Conservation (phyloP, 192 early-diverging fungal genomes). For the Coemansia sp. region DNA sequence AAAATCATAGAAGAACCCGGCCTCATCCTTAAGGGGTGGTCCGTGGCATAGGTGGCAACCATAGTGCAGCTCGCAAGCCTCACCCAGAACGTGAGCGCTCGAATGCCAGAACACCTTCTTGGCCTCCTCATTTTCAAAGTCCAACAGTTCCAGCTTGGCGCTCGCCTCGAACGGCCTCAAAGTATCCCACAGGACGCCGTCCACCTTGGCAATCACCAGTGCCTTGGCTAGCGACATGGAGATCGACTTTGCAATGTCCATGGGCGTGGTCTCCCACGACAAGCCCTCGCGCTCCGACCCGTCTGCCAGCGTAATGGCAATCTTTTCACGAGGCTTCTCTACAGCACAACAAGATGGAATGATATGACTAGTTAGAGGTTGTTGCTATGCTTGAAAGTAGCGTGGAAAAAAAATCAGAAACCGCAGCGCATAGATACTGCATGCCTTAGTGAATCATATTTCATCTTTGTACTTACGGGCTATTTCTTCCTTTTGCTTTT, state of each 20-base stretch:
- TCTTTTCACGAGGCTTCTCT: constrained; percentile 76
- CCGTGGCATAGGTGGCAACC: constrained; percentile 98
- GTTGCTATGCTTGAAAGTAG: not conserved
- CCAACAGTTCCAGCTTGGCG: constrained; percentile 84
- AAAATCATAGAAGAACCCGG: constrained; percentile 98
- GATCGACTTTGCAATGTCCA: constrained; percentile 87
- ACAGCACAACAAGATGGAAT: constrained; percentile 2
- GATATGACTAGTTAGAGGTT: not conserved
- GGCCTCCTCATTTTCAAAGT: constrained; percentile 93
- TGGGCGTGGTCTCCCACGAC: constrained; percentile 94
- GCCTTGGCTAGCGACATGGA: constrained; percentile 90
- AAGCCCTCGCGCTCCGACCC: constrained; percentile 78
- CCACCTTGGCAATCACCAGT: constrained; percentile 93
- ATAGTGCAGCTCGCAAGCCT: constrained; percentile 97
- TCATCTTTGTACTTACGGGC: constrained; percentile 44
- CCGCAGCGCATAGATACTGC: not conserved
- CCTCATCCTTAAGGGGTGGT: constrained; percentile 83
- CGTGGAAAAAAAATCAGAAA: not conserved
- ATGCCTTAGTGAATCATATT: constrained; percentile 21
- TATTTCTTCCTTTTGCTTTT: constrained; percentile 53
- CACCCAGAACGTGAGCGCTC: constrained; percentile 95
- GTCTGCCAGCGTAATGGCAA: constrained; percentile 89
- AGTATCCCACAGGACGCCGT: constrained; percentile 90
- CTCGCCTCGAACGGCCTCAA: constrained; percentile 82
- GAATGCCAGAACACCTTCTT: constrained; percentile 99